Conservation (phyloP, 108 stramenopile species). For the Pseudonitzschia delicatissima region DNA sequence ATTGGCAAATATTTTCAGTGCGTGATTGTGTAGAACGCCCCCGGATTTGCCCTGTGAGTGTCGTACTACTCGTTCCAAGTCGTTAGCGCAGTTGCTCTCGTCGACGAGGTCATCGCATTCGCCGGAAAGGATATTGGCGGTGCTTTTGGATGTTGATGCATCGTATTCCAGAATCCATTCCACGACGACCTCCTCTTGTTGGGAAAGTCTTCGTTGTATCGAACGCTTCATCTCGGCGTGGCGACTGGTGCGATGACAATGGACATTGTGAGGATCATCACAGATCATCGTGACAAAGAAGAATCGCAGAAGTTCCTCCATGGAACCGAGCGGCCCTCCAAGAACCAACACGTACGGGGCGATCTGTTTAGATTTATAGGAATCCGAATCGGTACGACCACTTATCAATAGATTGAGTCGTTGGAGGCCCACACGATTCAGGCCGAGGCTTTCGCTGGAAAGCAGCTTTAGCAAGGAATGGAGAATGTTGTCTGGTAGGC, state of each 20-base stretch:
- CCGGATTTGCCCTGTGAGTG: neutral
- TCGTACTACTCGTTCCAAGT: neutral
- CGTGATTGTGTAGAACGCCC: slow-evolving; percentile 11
- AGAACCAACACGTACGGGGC: slow-evolving; percentile 10
- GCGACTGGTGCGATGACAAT: neutral
- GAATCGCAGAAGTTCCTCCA: slow-evolving; percentile 11
- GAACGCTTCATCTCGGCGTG: neutral
- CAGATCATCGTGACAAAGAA: slow-evolving; percentile 1
- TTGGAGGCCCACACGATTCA: slow-evolving; percentile 19
- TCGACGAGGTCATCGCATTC: neutral
- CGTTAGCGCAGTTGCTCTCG: neutral
- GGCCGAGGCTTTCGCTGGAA: slow-evolving; percentile 15
- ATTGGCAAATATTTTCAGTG: slow-evolving; percentile 9
- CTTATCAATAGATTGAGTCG: slow-evolving; percentile 7
- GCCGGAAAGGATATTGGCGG: neutral
- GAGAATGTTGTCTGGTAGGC: neutral
- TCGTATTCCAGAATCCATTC: slow-evolving; percentile 6
- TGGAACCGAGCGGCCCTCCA: slow-evolving; percentile 8
- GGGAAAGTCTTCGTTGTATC: neutral
- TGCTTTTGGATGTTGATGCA: neutral
- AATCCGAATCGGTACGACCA: neutral
- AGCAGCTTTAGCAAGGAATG: slow-evolving; percentile 1
- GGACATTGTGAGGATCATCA: neutral
- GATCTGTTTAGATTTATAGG: neutral
- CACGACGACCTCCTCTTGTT: slow-evolving; percentile 1